A percentile compares a stretch with the other conserved stretches of the same genome.
Evolutionary conservation across 495 filamentous ascomycete genomes (phyloP).

Genomic region (Xylaria sp.): DNA sequence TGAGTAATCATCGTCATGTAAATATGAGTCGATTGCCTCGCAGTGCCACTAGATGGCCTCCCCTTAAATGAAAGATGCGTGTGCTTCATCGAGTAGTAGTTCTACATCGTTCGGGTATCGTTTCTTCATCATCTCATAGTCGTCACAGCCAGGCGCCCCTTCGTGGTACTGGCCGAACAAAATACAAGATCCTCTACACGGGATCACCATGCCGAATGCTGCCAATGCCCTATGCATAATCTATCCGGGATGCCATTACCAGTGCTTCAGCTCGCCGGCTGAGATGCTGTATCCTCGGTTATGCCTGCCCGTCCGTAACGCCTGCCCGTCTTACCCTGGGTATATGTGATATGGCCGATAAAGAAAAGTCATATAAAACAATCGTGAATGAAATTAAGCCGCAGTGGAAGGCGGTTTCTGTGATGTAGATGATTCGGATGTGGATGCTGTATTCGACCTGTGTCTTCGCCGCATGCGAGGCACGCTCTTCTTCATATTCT

Average conservation of each 20-base stretch:
- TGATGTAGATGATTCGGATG: constrained; percentile 31
- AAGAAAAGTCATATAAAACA: constrained; percentile 17
- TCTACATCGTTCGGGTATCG: constrained; percentile 20
- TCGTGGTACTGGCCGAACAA: constrained; percentile 1
- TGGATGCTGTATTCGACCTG: constrained; percentile 31
- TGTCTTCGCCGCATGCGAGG: constrained; percentile 53
- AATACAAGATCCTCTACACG: constrained; percentile 3
- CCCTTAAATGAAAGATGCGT: background rate
- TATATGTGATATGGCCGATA: constrained; percentile 21
- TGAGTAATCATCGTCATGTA: background rate
- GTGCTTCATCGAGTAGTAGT: background rate
- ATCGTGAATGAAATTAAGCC: constrained; percentile 28
- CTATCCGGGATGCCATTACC: constrained; percentile 20
- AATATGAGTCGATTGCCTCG: background rate
- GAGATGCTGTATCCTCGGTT: constrained; percentile 13
- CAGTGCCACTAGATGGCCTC: background rate
- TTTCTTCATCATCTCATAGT: constrained; percentile 20
- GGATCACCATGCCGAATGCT: constrained; percentile 14
- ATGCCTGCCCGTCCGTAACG: constrained; percentile 23
- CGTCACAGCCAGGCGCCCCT: constrained; percentile 12
- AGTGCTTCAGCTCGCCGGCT: constrained; percentile 26
- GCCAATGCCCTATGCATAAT: constrained; percentile 23
- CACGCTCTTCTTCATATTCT: constrained; percentile 49
- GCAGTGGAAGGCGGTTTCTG: constrained; percentile 30
- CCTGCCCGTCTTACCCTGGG: constrained; percentile 26